Evolutionary conservation across 2,329 filamentous ascomycete genomes (phyloP).

Genomic region (Paradendryphiella salina): DNA sequence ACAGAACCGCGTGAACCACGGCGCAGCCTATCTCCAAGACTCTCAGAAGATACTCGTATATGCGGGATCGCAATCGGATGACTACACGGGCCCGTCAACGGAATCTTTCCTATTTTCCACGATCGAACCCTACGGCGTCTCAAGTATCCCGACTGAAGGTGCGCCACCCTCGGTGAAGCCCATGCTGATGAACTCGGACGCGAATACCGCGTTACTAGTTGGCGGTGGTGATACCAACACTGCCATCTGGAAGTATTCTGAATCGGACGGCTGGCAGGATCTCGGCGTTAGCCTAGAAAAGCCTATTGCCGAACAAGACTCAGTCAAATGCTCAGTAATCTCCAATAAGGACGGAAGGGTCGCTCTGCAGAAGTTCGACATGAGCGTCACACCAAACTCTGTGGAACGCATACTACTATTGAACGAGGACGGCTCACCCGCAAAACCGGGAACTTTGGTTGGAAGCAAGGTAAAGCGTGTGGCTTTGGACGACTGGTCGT

Average conservation of each 20-base stretch:
- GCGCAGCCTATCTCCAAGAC: constrained; percentile 71
- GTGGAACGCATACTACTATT: constrained; percentile 72
- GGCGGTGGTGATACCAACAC: constrained; percentile 70
- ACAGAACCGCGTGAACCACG: constrained; percentile 73
- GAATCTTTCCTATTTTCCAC: constrained; percentile 76
- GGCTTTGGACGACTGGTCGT: constrained; percentile 68
- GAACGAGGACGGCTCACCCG: constrained; percentile 59
- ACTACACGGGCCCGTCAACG: constrained; percentile 60
- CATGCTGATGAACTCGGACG: constrained; percentile 73
- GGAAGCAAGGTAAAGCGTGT: constrained; percentile 55
- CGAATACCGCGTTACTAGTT: constrained; percentile 70
- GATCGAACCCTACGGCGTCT: constrained; percentile 65
- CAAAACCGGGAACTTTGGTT: constrained; percentile 55
- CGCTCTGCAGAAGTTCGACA: constrained; percentile 76
- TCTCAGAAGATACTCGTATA: constrained; percentile 77
- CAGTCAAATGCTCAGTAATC: constrained; percentile 67
- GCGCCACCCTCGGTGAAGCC: constrained; percentile 69
- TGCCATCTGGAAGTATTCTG: constrained; percentile 72
- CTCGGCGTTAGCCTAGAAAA: constrained; percentile 66
- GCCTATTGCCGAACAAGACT: constrained; percentile 62
- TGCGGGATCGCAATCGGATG: constrained; percentile 70
- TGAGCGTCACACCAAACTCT: constrained; percentile 71
- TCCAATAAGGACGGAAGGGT: constrained; percentile 75
- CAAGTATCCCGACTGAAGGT: constrained; percentile 51
- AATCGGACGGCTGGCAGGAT: constrained; percentile 65